These are phyloP conservation scores for Berkeleyomyces basicola DNA, from an alignment of 2,329 filamentous ascomycete genomes.

Conservation along the genomic window DNA sequence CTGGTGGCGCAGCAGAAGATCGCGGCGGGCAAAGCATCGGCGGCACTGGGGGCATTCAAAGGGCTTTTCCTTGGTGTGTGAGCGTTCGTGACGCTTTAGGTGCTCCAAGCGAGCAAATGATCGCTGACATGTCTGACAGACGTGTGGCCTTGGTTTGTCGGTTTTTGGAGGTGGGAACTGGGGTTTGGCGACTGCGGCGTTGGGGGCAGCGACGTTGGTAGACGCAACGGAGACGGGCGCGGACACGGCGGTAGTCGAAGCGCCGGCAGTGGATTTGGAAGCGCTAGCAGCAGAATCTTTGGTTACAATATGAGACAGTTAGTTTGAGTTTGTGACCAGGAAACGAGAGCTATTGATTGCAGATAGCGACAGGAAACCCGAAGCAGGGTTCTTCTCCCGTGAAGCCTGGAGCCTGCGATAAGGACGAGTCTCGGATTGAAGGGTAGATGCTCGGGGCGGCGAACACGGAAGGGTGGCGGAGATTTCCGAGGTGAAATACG, in stretches of 20 bases:
- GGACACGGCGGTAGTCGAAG: neutral
- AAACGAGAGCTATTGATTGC: too few species aligned
- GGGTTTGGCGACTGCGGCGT: conserved; percentile 19
- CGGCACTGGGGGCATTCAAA: conserved; percentile 94
- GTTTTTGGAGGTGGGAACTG: conserved; percentile 74
- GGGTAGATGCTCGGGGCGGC: too few species aligned
- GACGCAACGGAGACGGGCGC: conserved; percentile 30
- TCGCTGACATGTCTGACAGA: conserved; percentile 77
- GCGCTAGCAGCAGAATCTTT: neutral
- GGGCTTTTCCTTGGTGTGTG: conserved; percentile 97
- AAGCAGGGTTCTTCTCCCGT: too few species aligned
- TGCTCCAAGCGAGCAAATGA: conserved; percentile 93
- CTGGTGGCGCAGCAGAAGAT: conserved; percentile 84
- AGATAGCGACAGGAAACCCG: too few species aligned
- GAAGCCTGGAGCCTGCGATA: too few species aligned
- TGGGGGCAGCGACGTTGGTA: conserved; percentile 26
- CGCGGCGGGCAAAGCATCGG: conserved; percentile 84
- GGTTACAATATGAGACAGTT: neutral
- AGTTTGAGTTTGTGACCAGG: neutral
- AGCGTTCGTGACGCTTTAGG: conserved; percentile 89
- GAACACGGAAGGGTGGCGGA: too few species aligned
- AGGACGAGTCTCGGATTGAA: too few species aligned
- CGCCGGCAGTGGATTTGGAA: neutral
- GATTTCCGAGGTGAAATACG: too few species aligned
- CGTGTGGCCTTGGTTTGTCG: conserved; percentile 90